Conservation (phyloP, 441 rosid genomes). For the Croton laevigatus region DNA sequence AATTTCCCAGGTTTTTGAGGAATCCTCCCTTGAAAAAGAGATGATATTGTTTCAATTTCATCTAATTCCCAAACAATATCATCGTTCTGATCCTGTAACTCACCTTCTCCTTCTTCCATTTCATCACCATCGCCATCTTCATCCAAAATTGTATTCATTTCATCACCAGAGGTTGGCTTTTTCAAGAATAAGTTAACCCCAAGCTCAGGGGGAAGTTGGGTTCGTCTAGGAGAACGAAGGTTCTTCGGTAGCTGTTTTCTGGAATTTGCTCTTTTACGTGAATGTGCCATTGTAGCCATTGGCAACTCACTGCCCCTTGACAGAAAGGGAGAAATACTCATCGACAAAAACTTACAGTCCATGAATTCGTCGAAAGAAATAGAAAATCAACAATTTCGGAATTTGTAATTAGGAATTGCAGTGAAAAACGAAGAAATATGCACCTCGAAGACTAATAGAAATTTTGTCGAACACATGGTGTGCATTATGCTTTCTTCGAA, state of each 20-base stretch:
- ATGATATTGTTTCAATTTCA: constrained; percentile 73
- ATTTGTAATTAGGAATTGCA: background rate
- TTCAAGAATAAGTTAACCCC: constrained; percentile 75
- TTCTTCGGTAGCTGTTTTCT: constrained; percentile 51
- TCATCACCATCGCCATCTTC: constrained; percentile 10
- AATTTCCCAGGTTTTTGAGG: constrained; percentile 70
- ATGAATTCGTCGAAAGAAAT: background rate
- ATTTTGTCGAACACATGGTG: constrained; percentile 20
- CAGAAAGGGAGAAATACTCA: background rate
- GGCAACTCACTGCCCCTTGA: constrained; percentile 1
- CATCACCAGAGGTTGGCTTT: constrained; percentile 37
- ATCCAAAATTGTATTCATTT: constrained; percentile 21
- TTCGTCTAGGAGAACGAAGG: constrained; percentile 57
- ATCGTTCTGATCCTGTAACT: constrained; percentile 16
- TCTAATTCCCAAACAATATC: constrained; percentile 55
- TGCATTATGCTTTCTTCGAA: background rate
- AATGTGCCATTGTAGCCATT: constrained; percentile 21
- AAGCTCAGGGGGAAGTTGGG: constrained; percentile 77
- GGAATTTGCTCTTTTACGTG: constrained; percentile 25
- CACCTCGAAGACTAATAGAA: background rate
- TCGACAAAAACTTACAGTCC: constrained; percentile 16
- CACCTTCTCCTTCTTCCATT: constrained; percentile 21
- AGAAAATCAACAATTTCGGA: background rate
- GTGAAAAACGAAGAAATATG: background rate
- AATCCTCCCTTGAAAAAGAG: constrained; percentile 72